phyloP scores from a whole-genome alignment of 108 stramenopile genomes.

The Aurantiochytrium sp. region DNA sequence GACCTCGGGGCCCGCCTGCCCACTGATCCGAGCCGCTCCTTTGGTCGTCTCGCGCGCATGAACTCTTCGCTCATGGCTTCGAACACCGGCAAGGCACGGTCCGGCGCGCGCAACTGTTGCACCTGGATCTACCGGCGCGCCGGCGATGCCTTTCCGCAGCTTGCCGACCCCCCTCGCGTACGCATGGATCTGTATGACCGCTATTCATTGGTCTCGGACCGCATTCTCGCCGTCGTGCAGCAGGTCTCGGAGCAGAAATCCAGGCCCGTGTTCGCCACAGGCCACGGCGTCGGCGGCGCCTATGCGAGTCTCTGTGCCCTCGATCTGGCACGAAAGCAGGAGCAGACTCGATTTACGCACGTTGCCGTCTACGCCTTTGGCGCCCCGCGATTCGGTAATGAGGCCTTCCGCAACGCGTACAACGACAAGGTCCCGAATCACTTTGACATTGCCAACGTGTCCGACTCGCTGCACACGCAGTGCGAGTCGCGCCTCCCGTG shows the following conservation, averaged over 20 bases:
- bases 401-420: not conserved
- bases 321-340: not conserved
- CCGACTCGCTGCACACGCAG: not conserved
- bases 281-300: not conserved
- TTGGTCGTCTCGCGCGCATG: not conserved
- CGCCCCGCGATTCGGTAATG: not conserved
- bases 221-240: not conserved
- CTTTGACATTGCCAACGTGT: conserved; percentile 23
- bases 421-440: not conserved
- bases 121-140: not conserved
- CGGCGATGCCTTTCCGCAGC: not conserved
- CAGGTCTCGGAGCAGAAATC: not conserved
- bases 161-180: not conserved
- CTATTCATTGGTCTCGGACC: not conserved
- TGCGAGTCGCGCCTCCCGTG: not conserved
- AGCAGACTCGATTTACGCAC: not conserved
- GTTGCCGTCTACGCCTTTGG: not conserved
- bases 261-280: not conserved
- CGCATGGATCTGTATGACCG: not conserved
- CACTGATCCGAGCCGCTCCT: too few species aligned
- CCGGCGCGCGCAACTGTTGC: not conserved
- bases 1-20: too few species aligned
- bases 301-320: conserved; percentile 1
- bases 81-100: not conserved
- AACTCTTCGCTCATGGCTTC: not conserved